Conservation (phyloP, 768 basidiomycete species). For the Myochromella boudieri region DNA sequence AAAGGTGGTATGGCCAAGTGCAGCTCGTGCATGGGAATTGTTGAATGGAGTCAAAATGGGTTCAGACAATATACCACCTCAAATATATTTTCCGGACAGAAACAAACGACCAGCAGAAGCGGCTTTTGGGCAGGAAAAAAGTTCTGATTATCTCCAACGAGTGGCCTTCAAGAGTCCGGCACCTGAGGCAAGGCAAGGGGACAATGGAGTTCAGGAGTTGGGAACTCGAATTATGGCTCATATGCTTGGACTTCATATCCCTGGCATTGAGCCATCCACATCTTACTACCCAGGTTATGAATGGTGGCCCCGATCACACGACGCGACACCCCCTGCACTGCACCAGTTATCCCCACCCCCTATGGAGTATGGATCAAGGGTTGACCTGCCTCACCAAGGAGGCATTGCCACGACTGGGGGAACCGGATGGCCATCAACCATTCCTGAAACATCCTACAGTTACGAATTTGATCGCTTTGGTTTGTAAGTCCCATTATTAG, state of each 20-base stretch:
- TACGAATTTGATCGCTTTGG: slow-evolving; percentile 20
- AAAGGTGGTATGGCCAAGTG: slow-evolving; percentile 75
- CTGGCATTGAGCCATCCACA: slow-evolving; percentile 61
- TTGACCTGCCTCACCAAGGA: neutral
- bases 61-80: slow-evolving; percentile 38
- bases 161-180: slow-evolving; percentile 32
- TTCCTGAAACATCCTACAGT: slow-evolving; percentile 14
- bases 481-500: slow-evolving; percentile 8
- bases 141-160: slow-evolving; percentile 41
- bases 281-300: slow-evolving; percentile 59
- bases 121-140: slow-evolving; percentile 60
- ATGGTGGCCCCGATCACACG: slow-evolving; percentile 59
- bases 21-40: slow-evolving; percentile 62
- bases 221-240: slow-evolving; percentile 69
- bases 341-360: slow-evolving; percentile 16
- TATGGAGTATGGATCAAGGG: slow-evolving; percentile 8
- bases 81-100: slow-evolving; percentile 39
- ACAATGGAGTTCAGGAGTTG: slow-evolving; percentile 59
- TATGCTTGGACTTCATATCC: slow-evolving; percentile 67
- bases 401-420: neutral
- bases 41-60: slow-evolving; percentile 66
- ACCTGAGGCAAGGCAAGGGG: slow-evolving; percentile 21
- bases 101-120: slow-evolving; percentile 61
- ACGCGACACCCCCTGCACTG: slow-evolving; percentile 20
- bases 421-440: slow-evolving; percentile 14